Percentiles rank a stretch among this genome's conserved stretches.
phyloP scores from a whole-genome alignment of 148 eudicot genomes.

The Spergularia bocconei region DNA sequence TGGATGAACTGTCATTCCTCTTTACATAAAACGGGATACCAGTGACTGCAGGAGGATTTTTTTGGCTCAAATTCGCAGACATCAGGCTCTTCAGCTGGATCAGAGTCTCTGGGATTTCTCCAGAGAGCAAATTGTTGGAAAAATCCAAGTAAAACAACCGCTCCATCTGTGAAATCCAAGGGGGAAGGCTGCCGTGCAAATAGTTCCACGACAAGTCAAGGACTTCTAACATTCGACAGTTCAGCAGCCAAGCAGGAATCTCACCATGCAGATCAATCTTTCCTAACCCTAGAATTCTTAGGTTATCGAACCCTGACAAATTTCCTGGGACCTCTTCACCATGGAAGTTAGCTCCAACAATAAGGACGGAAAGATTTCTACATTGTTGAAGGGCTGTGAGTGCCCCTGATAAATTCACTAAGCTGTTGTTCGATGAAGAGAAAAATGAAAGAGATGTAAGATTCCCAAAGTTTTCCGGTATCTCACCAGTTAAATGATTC shows the following conservation, averaged over 20 bases:
- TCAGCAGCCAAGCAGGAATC: conserved; percentile 57
- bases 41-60: conserved; percentile 34
- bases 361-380: conserved; percentile 57
- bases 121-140: conserved; percentile 66
- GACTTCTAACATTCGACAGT: conserved; percentile 55
- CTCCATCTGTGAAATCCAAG: conserved; percentile 77
- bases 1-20: too few species aligned
- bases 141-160: conserved; percentile 72
- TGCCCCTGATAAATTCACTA: conserved; percentile 47
- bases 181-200: conserved; percentile 57
- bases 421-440: conserved; percentile 61
- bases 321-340: conserved; percentile 62
- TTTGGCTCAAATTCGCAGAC: conserved; percentile 25
- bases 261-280: conserved; percentile 62
- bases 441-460: conserved; percentile 55
- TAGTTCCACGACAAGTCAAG: conserved; percentile 87
- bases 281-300: conserved; percentile 56
- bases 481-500: conserved; percentile 48
- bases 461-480: conserved; percentile 52
- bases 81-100: conserved; percentile 55
- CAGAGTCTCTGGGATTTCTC: conserved; percentile 63
- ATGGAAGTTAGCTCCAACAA: conserved; percentile 59
- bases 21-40: conserved; percentile 69
- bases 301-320: conserved; percentile 42
- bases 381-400: conserved; percentile 58